Evolutionary conservation across 2,329 filamentous ascomycete genomes (phyloP), one percentile per base, ranked within the genome.

Genomic region (Cordyceps tenuipes): DNA sequence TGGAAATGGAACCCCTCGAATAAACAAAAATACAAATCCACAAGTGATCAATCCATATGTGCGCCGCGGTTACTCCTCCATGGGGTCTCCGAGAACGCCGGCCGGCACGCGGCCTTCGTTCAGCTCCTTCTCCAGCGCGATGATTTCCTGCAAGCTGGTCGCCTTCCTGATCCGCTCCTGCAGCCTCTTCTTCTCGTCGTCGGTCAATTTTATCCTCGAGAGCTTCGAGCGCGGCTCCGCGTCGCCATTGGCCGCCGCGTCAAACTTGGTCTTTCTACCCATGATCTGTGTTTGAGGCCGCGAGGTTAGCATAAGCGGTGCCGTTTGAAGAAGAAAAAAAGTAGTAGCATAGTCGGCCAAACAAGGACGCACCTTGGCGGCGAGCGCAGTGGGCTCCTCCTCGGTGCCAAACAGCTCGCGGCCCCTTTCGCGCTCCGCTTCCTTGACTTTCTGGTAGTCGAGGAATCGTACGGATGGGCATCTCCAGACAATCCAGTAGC

Each of bases 381-480:
- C 92, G 41, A 96, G 79, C 12, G 88, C 86, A 0, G 91, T 91
- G 0, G 93, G 94, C 70, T 89, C 84, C 56, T 88, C 83, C 1
- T 74, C 73, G 3, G 88, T 90, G 56, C 95, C 95, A 69, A 97
- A 97, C 2, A 99, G 79, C 73, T 93, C 88, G 19, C 76, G 79
- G 0, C 91, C 91, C 66, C 86, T 83, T 64, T 83, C 77, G 49
- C 92, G 85, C 79, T 99, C 94, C 0, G 82, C 85, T 64, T 94
- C 85, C 74, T 91, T 95, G 54, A 99, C 91, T 75, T 96, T 96
- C 67, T 85, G 82, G 72, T 91, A 97, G 75, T 99, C 94, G 53
- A 99, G 81, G 74, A 96, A 97, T 49, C 93, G 87, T 48, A 99
- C 85, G 5, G 81, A 82, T 1, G 91, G 91, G 71, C 89, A 90